Evolutionary conservation across 257 asterid genomes (phyloP).

Genomic region (Jasminum sambac): DNA sequence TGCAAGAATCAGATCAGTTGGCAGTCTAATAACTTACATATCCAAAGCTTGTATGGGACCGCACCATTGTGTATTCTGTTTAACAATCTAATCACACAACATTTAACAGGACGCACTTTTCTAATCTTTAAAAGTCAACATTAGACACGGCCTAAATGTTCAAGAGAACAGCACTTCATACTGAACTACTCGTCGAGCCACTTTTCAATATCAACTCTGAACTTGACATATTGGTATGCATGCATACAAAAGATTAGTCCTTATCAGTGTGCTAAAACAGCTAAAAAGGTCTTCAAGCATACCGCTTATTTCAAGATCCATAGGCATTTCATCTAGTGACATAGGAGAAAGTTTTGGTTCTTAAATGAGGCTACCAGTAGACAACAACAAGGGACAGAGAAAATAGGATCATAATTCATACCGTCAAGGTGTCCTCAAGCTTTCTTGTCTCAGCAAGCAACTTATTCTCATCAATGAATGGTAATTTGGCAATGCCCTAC

Average conservation of each 20-base stretch:
- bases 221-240: background rate
- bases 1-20: background rate
- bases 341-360: background rate
- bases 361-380: background rate
- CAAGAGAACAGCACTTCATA: background rate
- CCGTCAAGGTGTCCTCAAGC: constrained; percentile 88
- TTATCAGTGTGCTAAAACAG: background rate
- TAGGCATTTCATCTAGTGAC: background rate
- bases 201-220: background rate
- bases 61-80: background rate
- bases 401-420: constrained; percentile 31
- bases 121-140: too few relatives aligned
- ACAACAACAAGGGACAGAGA: constrained; percentile 9
- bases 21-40: background rate
- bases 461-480: constrained; percentile 92
- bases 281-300: background rate
- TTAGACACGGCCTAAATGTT: background rate
- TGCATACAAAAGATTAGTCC: background rate
- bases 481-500: constrained; percentile 90
- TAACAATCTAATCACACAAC: background rate
- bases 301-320: background rate
- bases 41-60: background rate
- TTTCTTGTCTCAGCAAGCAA: constrained; percentile 80
- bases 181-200: background rate
- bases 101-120: background rate